phyloP scores from a whole-genome alignment of 2,329 filamentous ascomycete species.

The Tetracladium maxilliforme region DNA sequence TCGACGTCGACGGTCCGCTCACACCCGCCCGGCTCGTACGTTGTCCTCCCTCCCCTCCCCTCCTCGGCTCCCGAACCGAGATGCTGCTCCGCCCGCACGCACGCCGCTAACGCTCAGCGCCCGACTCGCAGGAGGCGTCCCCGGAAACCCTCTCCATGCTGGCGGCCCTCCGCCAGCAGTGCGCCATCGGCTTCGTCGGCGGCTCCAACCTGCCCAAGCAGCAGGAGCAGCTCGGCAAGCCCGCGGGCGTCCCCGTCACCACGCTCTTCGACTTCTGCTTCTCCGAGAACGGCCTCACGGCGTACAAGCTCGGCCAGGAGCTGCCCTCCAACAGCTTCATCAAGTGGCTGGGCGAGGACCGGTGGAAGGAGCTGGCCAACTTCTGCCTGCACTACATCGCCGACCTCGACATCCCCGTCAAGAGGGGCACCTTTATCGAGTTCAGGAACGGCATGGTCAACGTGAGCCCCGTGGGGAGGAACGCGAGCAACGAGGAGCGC shows the following conservation, averaged over 20 bases:
- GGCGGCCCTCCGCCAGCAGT: constrained; percentile 66
- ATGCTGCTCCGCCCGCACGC: too few relatives aligned
- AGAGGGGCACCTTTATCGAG: constrained; percentile 75
- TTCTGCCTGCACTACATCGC: constrained; percentile 73
- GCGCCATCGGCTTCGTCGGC: constrained; percentile 83
- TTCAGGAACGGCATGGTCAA: constrained; percentile 91
- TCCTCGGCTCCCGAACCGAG: not conserved
- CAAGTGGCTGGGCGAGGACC: constrained; percentile 70
- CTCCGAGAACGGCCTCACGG: constrained; percentile 88
- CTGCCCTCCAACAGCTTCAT: constrained; percentile 80
- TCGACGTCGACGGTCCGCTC: constrained; percentile 91
- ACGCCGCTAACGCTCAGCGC: not conserved
- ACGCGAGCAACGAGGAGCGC: constrained; percentile 68
- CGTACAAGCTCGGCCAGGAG: constrained; percentile 66
- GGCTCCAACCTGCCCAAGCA: constrained; percentile 88
- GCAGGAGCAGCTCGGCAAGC: constrained; percentile 80
- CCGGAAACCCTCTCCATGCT: constrained; percentile 78
- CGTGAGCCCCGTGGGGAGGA: constrained; percentile 70
- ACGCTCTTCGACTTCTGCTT: constrained; percentile 96
- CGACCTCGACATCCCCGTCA: constrained; percentile 70
- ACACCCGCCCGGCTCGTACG: constrained; percentile 66
- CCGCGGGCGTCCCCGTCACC: constrained; percentile 51
- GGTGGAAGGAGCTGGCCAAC: constrained; percentile 64
- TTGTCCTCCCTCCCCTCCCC: constrained; percentile 5
- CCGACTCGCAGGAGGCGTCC: constrained; percentile 38